Evolutionary conservation across 164 flowering plant genomes (phyloP).

Genomic region (Nymphaea thermarum): DNA sequence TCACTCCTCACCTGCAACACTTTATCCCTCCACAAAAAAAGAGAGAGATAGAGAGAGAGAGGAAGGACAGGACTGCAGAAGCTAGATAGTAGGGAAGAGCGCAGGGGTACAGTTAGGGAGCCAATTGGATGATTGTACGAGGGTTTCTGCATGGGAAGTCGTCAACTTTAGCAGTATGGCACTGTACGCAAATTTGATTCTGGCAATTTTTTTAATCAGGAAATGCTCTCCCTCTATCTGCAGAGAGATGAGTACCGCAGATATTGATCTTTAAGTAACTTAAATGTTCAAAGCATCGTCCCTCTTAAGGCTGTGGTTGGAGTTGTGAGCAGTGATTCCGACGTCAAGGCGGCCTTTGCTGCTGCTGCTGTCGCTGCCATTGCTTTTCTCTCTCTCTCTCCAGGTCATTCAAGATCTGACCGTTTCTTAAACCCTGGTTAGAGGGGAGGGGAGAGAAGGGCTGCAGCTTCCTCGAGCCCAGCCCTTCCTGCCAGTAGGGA

Average conservation of each 20-base stretch:
- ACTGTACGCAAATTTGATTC: not conserved
- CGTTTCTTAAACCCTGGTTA: not conserved
- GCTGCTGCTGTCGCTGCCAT: too few species aligned
- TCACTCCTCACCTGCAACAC: not conserved
- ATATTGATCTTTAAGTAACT: not conserved
- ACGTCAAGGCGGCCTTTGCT: too few species aligned
- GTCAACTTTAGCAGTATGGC: slow-evolving; percentile 1
- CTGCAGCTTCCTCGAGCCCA: not conserved
- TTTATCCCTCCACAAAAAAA: slow-evolving; percentile 1
- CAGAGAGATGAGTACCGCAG: too few species aligned
- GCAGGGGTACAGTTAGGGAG: not conserved
- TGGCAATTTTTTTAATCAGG: not conserved
- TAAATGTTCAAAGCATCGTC: not conserved
- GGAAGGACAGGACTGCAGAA: not conserved
- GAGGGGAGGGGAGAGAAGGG: not conserved
- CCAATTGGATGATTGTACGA: slow-evolving; percentile 17
- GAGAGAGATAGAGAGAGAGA: slow-evolving; percentile 7
- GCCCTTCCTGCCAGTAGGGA: not conserved
- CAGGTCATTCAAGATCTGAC: not conserved
- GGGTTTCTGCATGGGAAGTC: slow-evolving; percentile 2
- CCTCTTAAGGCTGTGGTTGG: not conserved
- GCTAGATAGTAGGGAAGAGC: not conserved
- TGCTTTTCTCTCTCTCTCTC: too few species aligned
- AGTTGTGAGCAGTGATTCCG: too few species aligned
- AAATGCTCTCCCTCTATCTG: not conserved